These are phyloP conservation scores for Sanghuangporus sanghuang DNA, from an alignment of 1,284 basidiomycete species.

Conservation along the genomic window DNA sequence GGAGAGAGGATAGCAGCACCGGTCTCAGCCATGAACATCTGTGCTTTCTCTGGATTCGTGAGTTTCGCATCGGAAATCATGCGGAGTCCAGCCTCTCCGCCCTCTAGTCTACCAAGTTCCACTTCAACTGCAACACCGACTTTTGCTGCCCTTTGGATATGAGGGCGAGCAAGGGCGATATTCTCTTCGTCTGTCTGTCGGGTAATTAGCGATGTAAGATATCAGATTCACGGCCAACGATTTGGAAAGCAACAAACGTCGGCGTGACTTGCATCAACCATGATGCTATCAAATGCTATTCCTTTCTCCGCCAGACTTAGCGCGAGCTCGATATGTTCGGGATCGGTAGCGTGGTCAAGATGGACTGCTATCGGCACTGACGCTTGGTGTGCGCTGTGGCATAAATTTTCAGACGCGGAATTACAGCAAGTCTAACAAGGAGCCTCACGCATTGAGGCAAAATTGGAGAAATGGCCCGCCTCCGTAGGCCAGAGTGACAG, in stretches of 20 bases:
- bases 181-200: constrained; percentile 45
- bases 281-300: constrained; percentile 45
- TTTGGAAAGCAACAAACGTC: constrained; percentile 26
- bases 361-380: constrained; percentile 45
- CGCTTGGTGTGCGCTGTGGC: constrained; percentile 36
- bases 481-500: constrained; percentile 41
- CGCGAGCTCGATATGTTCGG: constrained; percentile 42
- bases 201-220: background rate
- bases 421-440: background rate
- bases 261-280: constrained; percentile 47
- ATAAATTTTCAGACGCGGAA: background rate
- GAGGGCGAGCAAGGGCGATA: constrained; percentile 39
- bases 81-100: constrained; percentile 43
- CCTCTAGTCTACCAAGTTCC: constrained; percentile 47
- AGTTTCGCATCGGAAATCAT: constrained; percentile 44
- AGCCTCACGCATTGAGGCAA: constrained; percentile 37
- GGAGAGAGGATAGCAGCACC: constrained; percentile 43
- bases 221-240: background rate
- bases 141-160: constrained; percentile 38
- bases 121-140: constrained; percentile 42
- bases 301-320: constrained; percentile 42
- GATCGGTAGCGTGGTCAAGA: constrained; percentile 45
- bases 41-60: constrained; percentile 40
- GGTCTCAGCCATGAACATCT: constrained; percentile 39
- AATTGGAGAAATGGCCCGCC: constrained; percentile 43